A percentile compares a stretch with the other conserved stretches of the same genome.
phyloP scores from a whole-genome alignment of 768 basidiomycete species.

The Tricholoma saponaceum region DNA sequence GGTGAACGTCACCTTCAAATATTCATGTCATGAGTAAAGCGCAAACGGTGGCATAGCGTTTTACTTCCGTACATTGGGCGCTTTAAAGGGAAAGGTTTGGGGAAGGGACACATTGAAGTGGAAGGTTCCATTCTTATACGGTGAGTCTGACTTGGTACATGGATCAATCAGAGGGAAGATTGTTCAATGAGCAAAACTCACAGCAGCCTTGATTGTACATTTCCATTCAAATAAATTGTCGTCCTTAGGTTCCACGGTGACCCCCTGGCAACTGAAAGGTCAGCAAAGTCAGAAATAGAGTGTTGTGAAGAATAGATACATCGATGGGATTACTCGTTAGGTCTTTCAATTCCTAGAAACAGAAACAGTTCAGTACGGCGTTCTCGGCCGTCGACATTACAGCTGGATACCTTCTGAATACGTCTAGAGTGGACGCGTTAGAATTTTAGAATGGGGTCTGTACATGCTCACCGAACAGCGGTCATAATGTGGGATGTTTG shows the following conservation, averaged over 20 bases:
- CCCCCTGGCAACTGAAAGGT: slow-evolving; percentile 39
- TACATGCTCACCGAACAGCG: slow-evolving; percentile 34
- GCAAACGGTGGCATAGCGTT: slow-evolving; percentile 1
- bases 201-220: slow-evolving; percentile 70
- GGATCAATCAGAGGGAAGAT: slow-evolving; percentile 1
- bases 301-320: slow-evolving; percentile 30
- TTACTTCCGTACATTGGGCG: slow-evolving; percentile 55
- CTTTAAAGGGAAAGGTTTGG: slow-evolving; percentile 82
- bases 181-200: slow-evolving; percentile 29
- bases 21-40: slow-evolving; percentile 7
- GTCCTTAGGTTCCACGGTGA: slow-evolving; percentile 60
- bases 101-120: slow-evolving; percentile 73
- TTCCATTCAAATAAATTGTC: slow-evolving; percentile 78
- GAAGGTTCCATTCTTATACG: slow-evolving; percentile 82
- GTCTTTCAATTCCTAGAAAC: slow-evolving; percentile 59
- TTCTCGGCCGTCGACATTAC: background rate
- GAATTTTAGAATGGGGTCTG: background rate
- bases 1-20: slow-evolving; percentile 66
- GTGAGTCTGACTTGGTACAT: slow-evolving; percentile 58
- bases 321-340: slow-evolving; percentile 61
- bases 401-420: slow-evolving; percentile 60
- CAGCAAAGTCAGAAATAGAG: slow-evolving; percentile 7
- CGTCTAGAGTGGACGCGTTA: slow-evolving; percentile 44
- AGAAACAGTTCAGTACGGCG: slow-evolving; percentile 4
- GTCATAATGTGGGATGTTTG: slow-evolving; percentile 18